These are phyloP conservation scores for Wickerhamomyces canadensis DNA, from an alignment of 805 yeast genomes.

Conservation along the genomic window DNA sequence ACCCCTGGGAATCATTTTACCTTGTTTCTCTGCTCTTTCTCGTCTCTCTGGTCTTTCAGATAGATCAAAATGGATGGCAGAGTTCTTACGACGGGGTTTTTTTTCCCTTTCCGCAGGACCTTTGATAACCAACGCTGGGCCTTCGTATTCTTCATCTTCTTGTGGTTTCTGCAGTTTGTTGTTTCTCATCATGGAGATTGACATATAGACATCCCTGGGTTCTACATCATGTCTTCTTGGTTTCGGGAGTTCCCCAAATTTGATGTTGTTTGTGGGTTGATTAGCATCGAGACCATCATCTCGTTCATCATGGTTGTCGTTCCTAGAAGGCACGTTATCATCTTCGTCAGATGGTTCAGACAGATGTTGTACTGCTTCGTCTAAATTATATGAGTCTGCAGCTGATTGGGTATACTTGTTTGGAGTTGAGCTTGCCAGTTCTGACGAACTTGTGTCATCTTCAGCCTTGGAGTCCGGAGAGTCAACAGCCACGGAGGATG, in stretches of 20 bases:
- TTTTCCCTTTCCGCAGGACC: constrained; percentile 70
- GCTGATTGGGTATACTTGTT: constrained; percentile 6
- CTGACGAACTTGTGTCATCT: constrained; percentile 14
- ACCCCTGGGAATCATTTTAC: too few relatives aligned
- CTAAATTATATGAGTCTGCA: constrained; percentile 2
- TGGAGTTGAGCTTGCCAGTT: constrained; percentile 4
- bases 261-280: constrained; percentile 11
- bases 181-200: constrained; percentile 74
- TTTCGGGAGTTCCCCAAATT: constrained; percentile 22
- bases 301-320: constrained; percentile 1
- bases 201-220: constrained; percentile 80
- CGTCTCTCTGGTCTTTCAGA: constrained; percentile 13
- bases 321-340: constrained; percentile 13
- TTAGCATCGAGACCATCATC: not conserved
- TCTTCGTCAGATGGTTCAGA: constrained; percentile 22
- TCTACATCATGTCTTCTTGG: constrained; percentile 43
- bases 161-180: constrained; percentile 32
- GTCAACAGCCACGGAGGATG: not conserved
- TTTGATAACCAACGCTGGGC: constrained; percentile 71
- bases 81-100: constrained; percentile 20
- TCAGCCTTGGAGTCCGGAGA: constrained; percentile 4
- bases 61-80: constrained; percentile 26
- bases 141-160: constrained; percentile 50
- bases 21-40: too few relatives aligned
- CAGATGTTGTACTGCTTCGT: constrained; percentile 8